These are phyloP conservation scores for Cryptococcus sp. DNA, from an alignment of 1,284 basidiomycete genomes.

Conservation along the genomic window DNA sequence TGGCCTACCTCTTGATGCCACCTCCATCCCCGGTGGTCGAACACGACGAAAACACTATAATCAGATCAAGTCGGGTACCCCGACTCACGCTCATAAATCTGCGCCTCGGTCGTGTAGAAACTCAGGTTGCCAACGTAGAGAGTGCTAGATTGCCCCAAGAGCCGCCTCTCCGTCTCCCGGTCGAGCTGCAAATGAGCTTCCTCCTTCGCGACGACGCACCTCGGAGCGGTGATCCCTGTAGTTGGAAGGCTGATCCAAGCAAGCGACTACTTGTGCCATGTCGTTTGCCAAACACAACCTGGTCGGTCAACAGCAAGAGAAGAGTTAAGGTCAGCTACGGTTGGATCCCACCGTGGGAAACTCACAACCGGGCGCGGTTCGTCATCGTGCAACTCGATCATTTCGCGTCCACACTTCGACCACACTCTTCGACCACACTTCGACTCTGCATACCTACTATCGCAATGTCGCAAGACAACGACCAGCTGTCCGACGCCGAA, in stretches of 20 bases:
- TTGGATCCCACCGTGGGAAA: conserved; percentile 8
- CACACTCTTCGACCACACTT: no score
- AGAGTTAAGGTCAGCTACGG: not conserved
- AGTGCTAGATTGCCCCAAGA: conserved; percentile 50
- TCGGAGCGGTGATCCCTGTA: conserved; percentile 86
- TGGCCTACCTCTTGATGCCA: conserved; percentile 72
- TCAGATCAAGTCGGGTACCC: not conserved
- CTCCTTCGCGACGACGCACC: conserved; percentile 38
- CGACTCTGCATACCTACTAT: no score
- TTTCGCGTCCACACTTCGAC: no score
- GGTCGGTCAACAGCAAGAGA: not conserved
- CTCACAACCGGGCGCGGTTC: not conserved
- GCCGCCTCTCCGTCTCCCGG: conserved; percentile 49
- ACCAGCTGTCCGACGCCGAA: conserved; percentile 15
- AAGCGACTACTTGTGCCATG: conserved; percentile 81
- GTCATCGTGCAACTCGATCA: not conserved
- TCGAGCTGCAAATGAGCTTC: conserved; percentile 30
- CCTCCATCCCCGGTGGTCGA: conserved; percentile 83
- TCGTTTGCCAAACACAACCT: not conserved
- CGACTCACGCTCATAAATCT: conserved; percentile 78
- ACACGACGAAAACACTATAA: conserved; percentile 82
- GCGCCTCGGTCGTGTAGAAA: conserved; percentile 98
- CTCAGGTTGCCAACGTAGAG: conserved; percentile 90
- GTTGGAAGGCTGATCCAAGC: conserved; percentile 87
- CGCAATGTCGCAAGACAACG: no score